Base-by-base conservation (phyloP, 768 basidiomycete genomes). In the Serendipita vermifera region DNA sequence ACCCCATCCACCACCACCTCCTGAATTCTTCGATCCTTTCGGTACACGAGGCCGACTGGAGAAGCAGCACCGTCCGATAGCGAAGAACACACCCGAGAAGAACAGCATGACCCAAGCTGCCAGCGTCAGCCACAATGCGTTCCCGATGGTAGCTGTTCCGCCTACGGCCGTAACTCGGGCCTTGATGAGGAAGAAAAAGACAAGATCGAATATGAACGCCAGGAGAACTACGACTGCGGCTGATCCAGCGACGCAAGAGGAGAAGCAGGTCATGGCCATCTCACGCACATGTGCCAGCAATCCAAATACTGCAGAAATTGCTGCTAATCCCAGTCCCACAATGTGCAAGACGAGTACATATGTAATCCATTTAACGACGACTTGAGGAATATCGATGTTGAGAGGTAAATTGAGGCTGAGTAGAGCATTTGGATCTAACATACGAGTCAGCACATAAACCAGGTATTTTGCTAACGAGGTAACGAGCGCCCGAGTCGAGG, bases 351-450 rank as follows among this genome's bases (percentile, higher is more conserved):
- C 81, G 61, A 99, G 81, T 22, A 82, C 83, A 64, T 94, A 94
- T 7, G 96, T 98, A 65, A 97, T 73, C 89, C 93, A 97, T 72
- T 96, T 94, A 59, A 92, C 85, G 51, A 82, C 77, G 4, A 89
- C 79, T 56, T 80, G 72, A 1, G 92, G 90, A 53, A 97, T 87
- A 61, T 88, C 68, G 56, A 48, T 27, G 33, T 93, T 69, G 26
- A 51, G 32, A 15, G 73, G 63, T 2, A 78, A 71, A 3, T 74
- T 69, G 66, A 88, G 76, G 4, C 83, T 87, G 31, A 96, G 79
- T 1, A 97, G 75, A 33, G 73, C 65, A 63, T 92, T 89, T 61
- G 93, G 79, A 63, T 97, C 91, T 93, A 58, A 24, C 17, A 58
- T 2, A 56, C 46, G 39, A 13, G 7, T 33, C n/a, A 32, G 32